A percentile compares a stretch with the other conserved stretches of the same genome.
Conservation (phyloP, 306 rosid species). For the Dalbergia cultrata region DNA sequence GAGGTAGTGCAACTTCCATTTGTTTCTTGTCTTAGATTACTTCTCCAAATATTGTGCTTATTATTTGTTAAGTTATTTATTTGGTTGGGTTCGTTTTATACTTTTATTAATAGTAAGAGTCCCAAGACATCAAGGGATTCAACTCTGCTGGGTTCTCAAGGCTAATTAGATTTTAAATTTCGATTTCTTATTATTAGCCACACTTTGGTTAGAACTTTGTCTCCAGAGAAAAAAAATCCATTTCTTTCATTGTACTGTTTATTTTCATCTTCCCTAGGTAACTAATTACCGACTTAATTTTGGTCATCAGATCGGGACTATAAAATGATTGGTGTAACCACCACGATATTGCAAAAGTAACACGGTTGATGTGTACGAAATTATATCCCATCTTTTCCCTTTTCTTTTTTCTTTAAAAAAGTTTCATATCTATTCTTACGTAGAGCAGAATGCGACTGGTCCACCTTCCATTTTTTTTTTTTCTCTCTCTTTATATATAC, state of each 20-base stretch:
- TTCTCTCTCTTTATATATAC: no score
- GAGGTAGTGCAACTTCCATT: conserved; percentile 61
- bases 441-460: conserved; percentile 24
- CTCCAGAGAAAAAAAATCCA: not conserved
- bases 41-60: not conserved
- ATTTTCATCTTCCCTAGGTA: not conserved
- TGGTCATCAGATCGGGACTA: conserved; percentile 27
- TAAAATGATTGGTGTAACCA: conserved; percentile 37
- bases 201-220: not conserved
- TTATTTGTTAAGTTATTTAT: not conserved
- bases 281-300: conserved; percentile 41
- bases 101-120: not conserved
- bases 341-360: conserved; percentile 35
- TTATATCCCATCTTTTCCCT: not conserved
- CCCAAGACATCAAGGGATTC: not conserved
- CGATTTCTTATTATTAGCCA: not conserved
- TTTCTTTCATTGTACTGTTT: no score
- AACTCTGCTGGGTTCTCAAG: conserved; percentile 3
- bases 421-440: not conserved
- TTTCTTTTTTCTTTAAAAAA: not conserved
- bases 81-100: not conserved
- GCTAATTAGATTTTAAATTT: not conserved
- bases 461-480: conserved; percentile 28
- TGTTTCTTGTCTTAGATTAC: not conserved
- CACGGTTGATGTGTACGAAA: not conserved